phyloP scores from a whole-genome alignment of 2,329 filamentous ascomycete species.

The Aspergillus eucalypticola region DNA sequence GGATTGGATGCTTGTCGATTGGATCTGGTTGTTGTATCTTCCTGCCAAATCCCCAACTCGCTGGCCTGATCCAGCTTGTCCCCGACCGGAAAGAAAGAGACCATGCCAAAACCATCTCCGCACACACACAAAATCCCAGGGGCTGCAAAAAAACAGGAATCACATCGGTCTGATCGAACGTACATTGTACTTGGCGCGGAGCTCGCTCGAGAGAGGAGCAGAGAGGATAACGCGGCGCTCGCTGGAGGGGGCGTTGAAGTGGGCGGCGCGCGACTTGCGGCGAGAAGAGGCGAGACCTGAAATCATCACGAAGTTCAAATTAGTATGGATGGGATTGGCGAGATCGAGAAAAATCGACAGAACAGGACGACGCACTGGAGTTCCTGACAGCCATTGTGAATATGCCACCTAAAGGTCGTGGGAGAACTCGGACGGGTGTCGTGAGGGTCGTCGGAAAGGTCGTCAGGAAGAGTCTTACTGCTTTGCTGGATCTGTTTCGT shows the following conservation, averaged over 20 bases:
- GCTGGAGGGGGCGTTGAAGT: conserved; percentile 90
- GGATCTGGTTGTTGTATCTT: not conserved
- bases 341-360: not conserved
- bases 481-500: conserved; percentile 8
- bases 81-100: not conserved
- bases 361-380: conserved; percentile 26
- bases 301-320: conserved; percentile 7
- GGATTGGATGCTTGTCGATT: too few relatives aligned
- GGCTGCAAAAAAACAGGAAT: not conserved
- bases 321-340: not conserved
- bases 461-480: conserved; percentile 13
- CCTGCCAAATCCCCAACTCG: not conserved
- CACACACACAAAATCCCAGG: not conserved
- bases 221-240: conserved; percentile 96
- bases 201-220: conserved; percentile 92
- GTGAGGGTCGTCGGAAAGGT: conserved; percentile 23
- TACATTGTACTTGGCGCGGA: conserved; percentile 99
- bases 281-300: conserved; percentile 67
- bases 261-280: conserved; percentile 98
- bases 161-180: conserved; percentile 36
- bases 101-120: not conserved
- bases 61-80: not conserved
- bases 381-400: conserved; percentile 35
- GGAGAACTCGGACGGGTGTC: conserved; percentile 21
- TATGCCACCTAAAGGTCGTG: conserved; percentile 25